Base-by-base conservation (phyloP, 306 rosid species). In the Dalbergia cultrata region DNA sequence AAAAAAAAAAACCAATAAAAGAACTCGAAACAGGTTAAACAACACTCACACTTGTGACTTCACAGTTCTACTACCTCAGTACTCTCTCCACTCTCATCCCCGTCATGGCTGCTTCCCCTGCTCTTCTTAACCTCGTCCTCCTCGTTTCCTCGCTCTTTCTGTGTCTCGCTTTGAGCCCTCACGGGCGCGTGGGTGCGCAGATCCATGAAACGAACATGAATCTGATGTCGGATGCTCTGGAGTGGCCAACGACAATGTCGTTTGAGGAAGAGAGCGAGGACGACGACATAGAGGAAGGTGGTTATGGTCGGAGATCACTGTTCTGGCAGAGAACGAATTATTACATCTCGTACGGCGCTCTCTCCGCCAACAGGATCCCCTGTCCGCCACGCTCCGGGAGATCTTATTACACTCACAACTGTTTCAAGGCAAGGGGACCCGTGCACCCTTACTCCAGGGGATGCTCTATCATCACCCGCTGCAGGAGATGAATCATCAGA, bases 341-440 rank as follows among this genome's bases (percentile, higher is more conserved):
- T 85, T 95, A 89, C 84, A 95, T 95, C 18, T 95, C 99, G 2
- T 95, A 95, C 66, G 97, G 97, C 11, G 99, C 99, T 0, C 97
- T 95, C 14, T 68, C 99, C 0, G 99, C 99, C 3, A 91, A 95
- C 74, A 81, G 97, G 63, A 89, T 95, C 85, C 99, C 97, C 0
- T 95, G 99, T 69, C 97, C 99, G 4, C 97, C 99, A 9, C 95
- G 99, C 37, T 95, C 99, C 1, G 99, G 99, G 0, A 83, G 99
- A 80, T 93, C 99, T 54, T 95, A 95, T 83, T 95, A 93, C 34
- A 95, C 99, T 11, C 92, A 87, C 56, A 86, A 90, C 83, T 95
- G 99, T 76, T 93, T 64, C 89, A 86, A 81, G 6, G 97, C 97
- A 5, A 88, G 94, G 76, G 97, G 94, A 60, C 95, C 98, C 0